These are phyloP conservation scores for Amanita rimosa DNA, from an alignment of 768 basidiomycete species.

Conservation along the genomic window DNA sequence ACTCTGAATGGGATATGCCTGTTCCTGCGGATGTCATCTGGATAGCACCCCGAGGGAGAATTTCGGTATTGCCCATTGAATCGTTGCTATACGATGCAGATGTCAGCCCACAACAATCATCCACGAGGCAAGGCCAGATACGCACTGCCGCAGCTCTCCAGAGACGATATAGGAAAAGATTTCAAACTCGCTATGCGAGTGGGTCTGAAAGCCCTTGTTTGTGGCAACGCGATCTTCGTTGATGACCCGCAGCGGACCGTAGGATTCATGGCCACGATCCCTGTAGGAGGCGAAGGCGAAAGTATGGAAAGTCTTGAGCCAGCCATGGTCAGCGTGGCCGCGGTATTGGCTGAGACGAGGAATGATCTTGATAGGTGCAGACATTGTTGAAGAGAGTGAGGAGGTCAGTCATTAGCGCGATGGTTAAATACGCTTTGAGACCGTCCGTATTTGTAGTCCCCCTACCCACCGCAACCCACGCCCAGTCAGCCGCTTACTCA, in stretches of 20 bases:
- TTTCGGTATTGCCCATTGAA: constrained; percentile 84
- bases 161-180: constrained; percentile 84
- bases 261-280: constrained; percentile 43
- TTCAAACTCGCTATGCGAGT: constrained; percentile 77
- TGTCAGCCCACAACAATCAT: neutral
- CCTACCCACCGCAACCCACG: neutral
- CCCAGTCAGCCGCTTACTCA: constrained; percentile 16
- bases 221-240: constrained; percentile 86
- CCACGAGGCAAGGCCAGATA: constrained; percentile 1
- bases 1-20: constrained; percentile 76
- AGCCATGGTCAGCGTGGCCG: constrained; percentile 70
- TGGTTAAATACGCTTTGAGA: neutral
- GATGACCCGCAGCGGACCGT: constrained; percentile 75
- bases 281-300: constrained; percentile 66
- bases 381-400: constrained; percentile 1
- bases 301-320: constrained; percentile 83
- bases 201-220: constrained; percentile 74
- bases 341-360: constrained; percentile 52
- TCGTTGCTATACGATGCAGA: constrained; percentile 57
- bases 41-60: constrained; percentile 79
- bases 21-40: constrained; percentile 91
- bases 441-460: constrained; percentile 3
- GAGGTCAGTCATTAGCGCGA: neutral
- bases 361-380: constrained; percentile 26
- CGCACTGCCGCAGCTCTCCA: constrained; percentile 76